Conservation (phyloP, 2,329 filamentous ascomycete genomes). For the Trichoderma sp. region DNA sequence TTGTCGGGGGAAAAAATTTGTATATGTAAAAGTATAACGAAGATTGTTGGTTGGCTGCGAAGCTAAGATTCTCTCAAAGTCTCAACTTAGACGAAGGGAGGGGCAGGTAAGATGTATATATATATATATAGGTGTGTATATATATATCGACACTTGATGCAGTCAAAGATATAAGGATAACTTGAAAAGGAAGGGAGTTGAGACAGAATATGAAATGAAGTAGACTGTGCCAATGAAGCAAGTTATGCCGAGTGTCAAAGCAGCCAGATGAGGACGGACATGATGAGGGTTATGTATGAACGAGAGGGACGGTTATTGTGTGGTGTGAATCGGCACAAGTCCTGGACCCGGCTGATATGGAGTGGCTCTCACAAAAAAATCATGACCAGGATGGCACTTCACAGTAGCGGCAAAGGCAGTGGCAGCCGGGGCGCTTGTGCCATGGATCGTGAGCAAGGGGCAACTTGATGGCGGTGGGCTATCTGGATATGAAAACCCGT, state of each 20-base stretch:
- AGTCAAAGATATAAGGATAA: background rate
- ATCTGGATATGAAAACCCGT: constrained; percentile 28
- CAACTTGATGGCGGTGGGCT: constrained; percentile 27
- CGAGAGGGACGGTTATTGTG: constrained; percentile 27
- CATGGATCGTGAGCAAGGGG: constrained; percentile 29
- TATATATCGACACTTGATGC: background rate
- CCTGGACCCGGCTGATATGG: constrained; percentile 28
- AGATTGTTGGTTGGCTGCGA: background rate
- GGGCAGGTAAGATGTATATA: background rate
- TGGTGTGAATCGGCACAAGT: constrained; percentile 26
- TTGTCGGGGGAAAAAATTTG: background rate
- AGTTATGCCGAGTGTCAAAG: constrained; percentile 24
- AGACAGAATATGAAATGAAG: constrained; percentile 6
- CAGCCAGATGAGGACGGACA: constrained; percentile 28
- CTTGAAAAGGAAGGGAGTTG: background rate
- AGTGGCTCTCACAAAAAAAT: constrained; percentile 21
- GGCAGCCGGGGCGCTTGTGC: constrained; percentile 27
- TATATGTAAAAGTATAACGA: background rate
- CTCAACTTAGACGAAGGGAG: background rate
- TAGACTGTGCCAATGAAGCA: constrained; percentile 20
- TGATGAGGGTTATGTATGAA: constrained; percentile 36
- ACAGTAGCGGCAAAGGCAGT: constrained; percentile 28
- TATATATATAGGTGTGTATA: background rate
- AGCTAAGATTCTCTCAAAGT: background rate
- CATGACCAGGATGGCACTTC: constrained; percentile 22